Percentiles rank a stretch among this genome's conserved stretches.
Conservation (phyloP, 148 eudicot species). For the Linanthus parryae region DNA sequence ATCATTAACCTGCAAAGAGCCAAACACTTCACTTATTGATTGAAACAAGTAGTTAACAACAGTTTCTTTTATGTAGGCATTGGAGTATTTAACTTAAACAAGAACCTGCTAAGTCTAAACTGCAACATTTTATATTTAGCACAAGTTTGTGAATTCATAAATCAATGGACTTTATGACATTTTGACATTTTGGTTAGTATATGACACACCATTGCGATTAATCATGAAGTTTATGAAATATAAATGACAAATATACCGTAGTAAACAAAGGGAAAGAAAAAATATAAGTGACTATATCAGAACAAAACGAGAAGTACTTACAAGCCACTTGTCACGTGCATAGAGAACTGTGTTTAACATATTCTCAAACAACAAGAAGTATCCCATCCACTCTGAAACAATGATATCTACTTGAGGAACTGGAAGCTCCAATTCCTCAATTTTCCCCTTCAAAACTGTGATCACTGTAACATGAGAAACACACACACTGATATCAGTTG, state of each 20-base stretch:
- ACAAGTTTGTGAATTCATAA: no score
- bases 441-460: constrained; percentile 88
- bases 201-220: no score
- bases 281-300: no score
- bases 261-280: not conserved
- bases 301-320: constrained; percentile 31
- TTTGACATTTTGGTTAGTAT: no score
- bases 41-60: no score
- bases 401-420: constrained; percentile 86
- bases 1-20: constrained; percentile 45
- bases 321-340: constrained; percentile 99
- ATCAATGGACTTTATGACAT: no score
- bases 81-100: no score
- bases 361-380: constrained; percentile 85
- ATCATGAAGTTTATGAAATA: no score
- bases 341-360: constrained; percentile 92
- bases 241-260: no score
- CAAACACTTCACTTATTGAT: constrained; percentile 3
- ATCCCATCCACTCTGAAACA: constrained; percentile 99
- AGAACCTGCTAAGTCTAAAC: no score
- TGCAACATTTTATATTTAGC: no score
- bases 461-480: constrained; percentile 46
- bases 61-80: no score
- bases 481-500: not conserved
- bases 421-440: constrained; percentile 95